A percentile compares a stretch with the other conserved stretches of the same genome.
phyloP scores from a whole-genome alignment of 106 monocot species.

The Dioscorea dumetorum region DNA sequence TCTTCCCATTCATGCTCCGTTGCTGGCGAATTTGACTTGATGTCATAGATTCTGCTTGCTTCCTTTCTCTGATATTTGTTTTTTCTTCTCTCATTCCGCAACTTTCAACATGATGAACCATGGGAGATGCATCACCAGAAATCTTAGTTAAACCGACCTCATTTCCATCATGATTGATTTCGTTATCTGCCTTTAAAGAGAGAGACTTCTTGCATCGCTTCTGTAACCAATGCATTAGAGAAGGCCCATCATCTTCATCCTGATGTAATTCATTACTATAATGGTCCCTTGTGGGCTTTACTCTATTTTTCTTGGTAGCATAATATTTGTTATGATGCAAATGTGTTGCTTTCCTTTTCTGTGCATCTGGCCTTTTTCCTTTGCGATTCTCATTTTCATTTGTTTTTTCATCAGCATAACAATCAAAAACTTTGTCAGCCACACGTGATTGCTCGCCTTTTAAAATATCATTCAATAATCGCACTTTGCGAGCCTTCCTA shows the following conservation, averaged over 20 bases:
- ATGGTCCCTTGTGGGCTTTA: conserved; percentile 2
- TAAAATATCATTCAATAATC: conserved; percentile 48
- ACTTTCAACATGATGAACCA: conserved; percentile 1
- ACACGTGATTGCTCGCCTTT: conserved; percentile 16
- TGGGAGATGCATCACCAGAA: neutral
- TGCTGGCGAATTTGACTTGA: neutral
- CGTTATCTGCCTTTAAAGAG: conserved; percentile 9
- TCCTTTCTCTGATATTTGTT: neutral
- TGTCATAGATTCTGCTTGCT: conserved; percentile 2
- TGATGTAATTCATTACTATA: conserved; percentile 6
- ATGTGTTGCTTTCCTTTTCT: conserved; percentile 5
- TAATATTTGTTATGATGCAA: neutral
- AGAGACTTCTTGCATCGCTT: conserved; percentile 22
- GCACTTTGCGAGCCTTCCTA: conserved; percentile 38
- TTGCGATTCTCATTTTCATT: neutral
- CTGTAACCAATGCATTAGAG: conserved; percentile 36
- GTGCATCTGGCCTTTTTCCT: neutral
- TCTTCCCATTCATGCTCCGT: neutral
- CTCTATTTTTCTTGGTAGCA: neutral
- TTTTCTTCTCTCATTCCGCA: neutral
- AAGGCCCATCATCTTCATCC: conserved; percentile 25
- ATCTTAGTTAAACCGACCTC: conserved; percentile 1
- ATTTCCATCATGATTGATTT: neutral
- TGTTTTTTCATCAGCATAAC: conserved; percentile 5
- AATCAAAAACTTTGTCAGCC: conserved; percentile 3